phyloP scores from a whole-genome alignment of 1,284 basidiomycete species.

The Cutaneotrichosporon sp. region DNA sequence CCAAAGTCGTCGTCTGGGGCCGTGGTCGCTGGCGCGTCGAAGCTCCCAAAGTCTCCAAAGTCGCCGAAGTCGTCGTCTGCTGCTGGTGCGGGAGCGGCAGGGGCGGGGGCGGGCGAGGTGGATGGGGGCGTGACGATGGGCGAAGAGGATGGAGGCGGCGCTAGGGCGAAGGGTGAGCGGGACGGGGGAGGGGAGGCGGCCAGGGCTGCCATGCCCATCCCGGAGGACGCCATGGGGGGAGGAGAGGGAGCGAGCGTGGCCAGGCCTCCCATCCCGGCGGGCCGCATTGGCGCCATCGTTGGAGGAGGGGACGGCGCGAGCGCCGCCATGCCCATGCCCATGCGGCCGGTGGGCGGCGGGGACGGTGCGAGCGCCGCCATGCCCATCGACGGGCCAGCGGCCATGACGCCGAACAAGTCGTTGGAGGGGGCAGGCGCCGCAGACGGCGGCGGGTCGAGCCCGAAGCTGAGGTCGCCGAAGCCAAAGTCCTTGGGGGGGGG shows the following conservation, averaged over 20 bases:
- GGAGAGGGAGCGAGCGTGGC: no score
- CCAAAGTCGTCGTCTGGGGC: constrained; percentile 20
- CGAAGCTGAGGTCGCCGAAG: constrained; percentile 3
- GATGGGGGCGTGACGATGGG: no score
- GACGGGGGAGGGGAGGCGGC: background rate
- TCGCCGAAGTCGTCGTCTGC: constrained; percentile 25
- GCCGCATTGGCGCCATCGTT: no score
- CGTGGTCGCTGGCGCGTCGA: background rate
- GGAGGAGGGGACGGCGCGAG: no score
- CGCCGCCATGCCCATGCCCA: background rate
- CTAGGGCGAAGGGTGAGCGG: background rate
- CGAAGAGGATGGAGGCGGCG: background rate
- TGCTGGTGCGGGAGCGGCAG: no score
- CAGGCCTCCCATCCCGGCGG: no score
- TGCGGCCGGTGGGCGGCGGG: background rate
- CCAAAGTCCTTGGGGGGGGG: background rate
- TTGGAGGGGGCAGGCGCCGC: background rate
- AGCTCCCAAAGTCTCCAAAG: constrained; percentile 14
- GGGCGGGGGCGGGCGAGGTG: background rate
- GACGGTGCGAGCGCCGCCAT: background rate
- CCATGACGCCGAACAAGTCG: background rate
- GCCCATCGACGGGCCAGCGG: background rate
- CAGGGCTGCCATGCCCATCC: no score
- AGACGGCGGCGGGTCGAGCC: background rate
- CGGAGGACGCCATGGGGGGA: no score